These are phyloP conservation scores for Termitomyces eurrhizus DNA, from an alignment of 768 basidiomycete genomes.

Conservation along the genomic window DNA sequence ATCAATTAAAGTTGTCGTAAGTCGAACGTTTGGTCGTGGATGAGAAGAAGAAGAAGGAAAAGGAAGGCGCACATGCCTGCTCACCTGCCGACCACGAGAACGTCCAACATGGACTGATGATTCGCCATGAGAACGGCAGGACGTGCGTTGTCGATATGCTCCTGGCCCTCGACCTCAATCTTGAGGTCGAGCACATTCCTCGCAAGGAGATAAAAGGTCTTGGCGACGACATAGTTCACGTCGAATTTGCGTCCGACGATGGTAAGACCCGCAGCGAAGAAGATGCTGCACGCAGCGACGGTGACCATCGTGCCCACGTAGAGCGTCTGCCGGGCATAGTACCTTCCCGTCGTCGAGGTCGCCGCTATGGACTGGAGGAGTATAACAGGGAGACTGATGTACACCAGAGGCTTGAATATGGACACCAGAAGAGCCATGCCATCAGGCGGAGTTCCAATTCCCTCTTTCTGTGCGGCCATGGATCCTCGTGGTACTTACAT, in stretches of 20 bases:
- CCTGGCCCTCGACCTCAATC: constrained; percentile 82
- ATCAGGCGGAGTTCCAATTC: constrained; percentile 19
- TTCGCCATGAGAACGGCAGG: constrained; percentile 82
- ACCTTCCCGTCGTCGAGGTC: constrained; percentile 53
- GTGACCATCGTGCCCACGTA: constrained; percentile 71
- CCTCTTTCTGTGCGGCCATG: background rate
- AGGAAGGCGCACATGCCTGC: constrained; percentile 22
- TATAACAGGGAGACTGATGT: constrained; percentile 69
- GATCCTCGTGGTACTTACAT: constrained; percentile 22
- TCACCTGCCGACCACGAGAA: constrained; percentile 77
- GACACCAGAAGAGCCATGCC: constrained; percentile 64
- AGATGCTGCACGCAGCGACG: constrained; percentile 68
- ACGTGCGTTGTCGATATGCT: constrained; percentile 62
- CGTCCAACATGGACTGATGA: constrained; percentile 92
- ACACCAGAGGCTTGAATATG: constrained; percentile 69
- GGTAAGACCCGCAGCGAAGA: constrained; percentile 63
- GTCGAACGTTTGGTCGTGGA: background rate
- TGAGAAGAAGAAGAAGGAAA: background rate
- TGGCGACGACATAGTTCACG: constrained; percentile 79
- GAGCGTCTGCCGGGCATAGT: constrained; percentile 68
- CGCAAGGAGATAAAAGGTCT: constrained; percentile 73
- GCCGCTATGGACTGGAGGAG: constrained; percentile 58
- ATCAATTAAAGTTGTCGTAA: background rate
- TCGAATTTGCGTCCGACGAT: constrained; percentile 69
- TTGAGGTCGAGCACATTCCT: constrained; percentile 60